Percentiles rank a stretch among this genome's conserved stretches.
phyloP scores from a whole-genome alignment of 2,329 filamentous ascomycete genomes.

The Claviceps digitariae region DNA sequence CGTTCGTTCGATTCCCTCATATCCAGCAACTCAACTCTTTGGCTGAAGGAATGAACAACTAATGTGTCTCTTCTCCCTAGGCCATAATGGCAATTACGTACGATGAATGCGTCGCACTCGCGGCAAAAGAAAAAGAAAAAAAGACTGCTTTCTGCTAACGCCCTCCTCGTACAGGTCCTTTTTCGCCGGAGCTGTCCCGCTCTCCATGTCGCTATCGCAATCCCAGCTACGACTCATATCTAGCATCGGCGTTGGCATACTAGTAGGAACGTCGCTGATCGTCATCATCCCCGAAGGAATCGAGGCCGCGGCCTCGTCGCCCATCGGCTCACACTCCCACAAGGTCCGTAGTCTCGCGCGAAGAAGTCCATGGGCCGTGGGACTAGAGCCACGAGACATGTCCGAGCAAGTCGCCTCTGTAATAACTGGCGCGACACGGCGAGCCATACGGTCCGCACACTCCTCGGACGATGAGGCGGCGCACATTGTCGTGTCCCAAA shows the following conservation, averaged over 20 bases:
- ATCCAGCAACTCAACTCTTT: no score
- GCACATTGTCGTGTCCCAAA: constrained; percentile 1
- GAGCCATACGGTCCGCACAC: not conserved
- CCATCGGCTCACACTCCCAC: constrained; percentile 25
- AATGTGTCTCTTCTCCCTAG: constrained; percentile 15
- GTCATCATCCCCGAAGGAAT: constrained; percentile 97
- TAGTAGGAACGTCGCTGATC: constrained; percentile 89
- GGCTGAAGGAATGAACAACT: not conserved
- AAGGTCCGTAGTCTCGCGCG: constrained; percentile 19
- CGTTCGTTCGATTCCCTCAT: constrained; percentile 16
- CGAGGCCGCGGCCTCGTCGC: constrained; percentile 64
- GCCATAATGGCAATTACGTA: constrained; percentile 42
- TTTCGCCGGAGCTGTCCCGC: constrained; percentile 76
- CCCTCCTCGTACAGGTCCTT: constrained; percentile 57
- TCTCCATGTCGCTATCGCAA: constrained; percentile 76
- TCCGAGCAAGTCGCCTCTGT: constrained; percentile 11
- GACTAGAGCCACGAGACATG: constrained; percentile 13
- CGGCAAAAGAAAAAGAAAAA: not conserved
- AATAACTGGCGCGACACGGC: constrained; percentile 1
- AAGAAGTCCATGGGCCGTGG: constrained; percentile 19
- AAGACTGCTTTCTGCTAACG: not conserved
- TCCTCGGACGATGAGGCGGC: not conserved
- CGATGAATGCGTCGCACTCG: not conserved
- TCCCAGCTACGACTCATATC: constrained; percentile 82
- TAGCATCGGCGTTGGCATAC: constrained; percentile 80